Percentiles rank a stretch among this genome's conserved stretches.
phyloP scores from a whole-genome alignment of 768 basidiomycete species.

The Boletales sp. region DNA sequence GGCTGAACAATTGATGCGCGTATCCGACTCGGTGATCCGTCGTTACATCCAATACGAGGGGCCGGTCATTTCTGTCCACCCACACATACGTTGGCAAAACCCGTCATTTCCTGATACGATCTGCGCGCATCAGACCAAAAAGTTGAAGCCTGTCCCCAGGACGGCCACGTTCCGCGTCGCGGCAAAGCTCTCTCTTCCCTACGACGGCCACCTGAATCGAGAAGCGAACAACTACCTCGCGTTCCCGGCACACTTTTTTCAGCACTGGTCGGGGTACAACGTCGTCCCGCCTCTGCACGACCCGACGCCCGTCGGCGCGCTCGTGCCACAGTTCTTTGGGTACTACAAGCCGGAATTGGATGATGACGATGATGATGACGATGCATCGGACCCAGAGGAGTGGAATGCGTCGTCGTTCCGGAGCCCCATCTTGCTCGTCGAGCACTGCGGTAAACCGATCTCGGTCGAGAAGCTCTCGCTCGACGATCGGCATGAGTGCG shows the following conservation, averaged over 20 bases:
- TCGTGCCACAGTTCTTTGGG: conserved; percentile 64
- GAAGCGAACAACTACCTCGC: conserved; percentile 27
- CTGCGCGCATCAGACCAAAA: conserved; percentile 8
- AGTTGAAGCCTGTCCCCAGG: conserved; percentile 7
- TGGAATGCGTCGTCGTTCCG: neutral
- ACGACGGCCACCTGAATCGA: conserved; percentile 33
- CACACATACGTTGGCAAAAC: conserved; percentile 19
- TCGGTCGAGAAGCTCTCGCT: conserved; percentile 15
- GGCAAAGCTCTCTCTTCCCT: conserved; percentile 39
- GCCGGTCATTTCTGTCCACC: neutral
- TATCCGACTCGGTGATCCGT: neutral
- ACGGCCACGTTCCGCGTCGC: conserved; percentile 38
- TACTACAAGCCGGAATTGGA: conserved; percentile 46
- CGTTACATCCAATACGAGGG: conserved; percentile 3
- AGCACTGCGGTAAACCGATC: conserved; percentile 40
- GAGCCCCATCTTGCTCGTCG: conserved; percentile 13
- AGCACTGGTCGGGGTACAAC: conserved; percentile 27
- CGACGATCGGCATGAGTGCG: conserved; percentile 39
- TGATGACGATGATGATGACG: too few relatives aligned
- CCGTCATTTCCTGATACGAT: conserved; percentile 8
- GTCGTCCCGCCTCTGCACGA: conserved; percentile 30
- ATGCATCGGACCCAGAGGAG: too few relatives aligned
- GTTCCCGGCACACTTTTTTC: conserved; percentile 27
- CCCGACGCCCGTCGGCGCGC: conserved; percentile 46
- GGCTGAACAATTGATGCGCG: neutral